Evolutionary conservation across 139 green algal genomes (phyloP).

Genomic region (Coelastrella sp.): DNA sequence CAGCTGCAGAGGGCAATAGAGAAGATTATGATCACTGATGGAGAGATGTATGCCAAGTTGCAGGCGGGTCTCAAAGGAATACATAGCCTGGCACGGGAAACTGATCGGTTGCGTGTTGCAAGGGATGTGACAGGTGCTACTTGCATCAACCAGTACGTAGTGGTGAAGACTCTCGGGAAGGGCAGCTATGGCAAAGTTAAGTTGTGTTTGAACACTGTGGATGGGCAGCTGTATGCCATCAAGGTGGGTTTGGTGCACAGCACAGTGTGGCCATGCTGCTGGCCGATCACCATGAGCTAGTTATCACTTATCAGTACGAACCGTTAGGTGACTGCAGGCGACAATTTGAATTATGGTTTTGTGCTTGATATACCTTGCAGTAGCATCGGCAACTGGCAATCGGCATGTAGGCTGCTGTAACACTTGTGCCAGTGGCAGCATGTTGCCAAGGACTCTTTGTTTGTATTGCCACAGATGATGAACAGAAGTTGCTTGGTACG

Average conservation of each 20-base stretch:
- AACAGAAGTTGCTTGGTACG: conserved; percentile 63
- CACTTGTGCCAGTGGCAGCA: too few species aligned
- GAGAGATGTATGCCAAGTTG: conserved; percentile 49
- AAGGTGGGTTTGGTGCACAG: too few species aligned
- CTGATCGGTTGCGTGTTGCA: conserved; percentile 53
- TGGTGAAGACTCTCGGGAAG: conserved; percentile 84
- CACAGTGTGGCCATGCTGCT: too few species aligned
- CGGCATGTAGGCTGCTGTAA: too few species aligned
- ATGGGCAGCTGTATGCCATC: conserved; percentile 85
- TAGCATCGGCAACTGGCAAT: too few species aligned
- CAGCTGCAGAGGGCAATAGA: conserved; percentile 49
- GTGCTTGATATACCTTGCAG: too few species aligned
- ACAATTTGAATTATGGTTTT: too few species aligned
- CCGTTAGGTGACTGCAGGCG: too few species aligned
- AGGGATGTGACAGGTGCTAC: conserved; percentile 69
- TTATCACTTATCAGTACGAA: too few species aligned
- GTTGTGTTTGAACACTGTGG: conserved; percentile 87
- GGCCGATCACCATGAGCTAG: too few species aligned
- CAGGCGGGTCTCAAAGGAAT: conserved; percentile 46
- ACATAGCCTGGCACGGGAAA: conserved; percentile 51
- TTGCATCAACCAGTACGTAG: conserved; percentile 88
- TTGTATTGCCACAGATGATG: conserved; percentile 62
- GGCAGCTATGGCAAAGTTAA: conserved; percentile 89
- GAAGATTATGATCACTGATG: conserved; percentile 42
- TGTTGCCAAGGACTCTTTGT: background rate